These are phyloP conservation scores for Radiomyces spectabilis DNA, from an alignment of 192 early-diverging fungal species.

Conservation along the genomic window DNA sequence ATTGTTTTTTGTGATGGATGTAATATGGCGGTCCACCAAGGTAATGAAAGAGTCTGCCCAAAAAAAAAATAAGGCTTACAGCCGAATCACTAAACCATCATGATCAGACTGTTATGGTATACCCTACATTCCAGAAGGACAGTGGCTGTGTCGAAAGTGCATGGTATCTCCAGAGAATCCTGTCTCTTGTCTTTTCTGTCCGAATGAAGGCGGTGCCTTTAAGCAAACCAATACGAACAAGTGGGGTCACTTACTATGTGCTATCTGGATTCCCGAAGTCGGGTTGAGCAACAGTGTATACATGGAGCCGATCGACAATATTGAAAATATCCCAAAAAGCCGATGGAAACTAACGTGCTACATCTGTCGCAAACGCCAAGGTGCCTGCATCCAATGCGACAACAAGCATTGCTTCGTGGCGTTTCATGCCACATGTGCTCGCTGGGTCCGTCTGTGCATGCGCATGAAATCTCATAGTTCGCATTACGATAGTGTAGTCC, in stretches of 20 bases:
- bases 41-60: too few relatives aligned
- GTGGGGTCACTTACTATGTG: constrained; percentile 96
- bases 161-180: constrained; percentile 91
- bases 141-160: constrained; percentile 97
- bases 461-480: constrained; percentile 55
- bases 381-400: constrained; percentile 95
- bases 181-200: constrained; percentile 88
- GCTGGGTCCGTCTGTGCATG: constrained; percentile 84
- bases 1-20: constrained; percentile 99
- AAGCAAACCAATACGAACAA: constrained; percentile 90
- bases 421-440: constrained; percentile 92
- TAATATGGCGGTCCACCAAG: constrained; percentile 97
- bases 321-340: constrained; percentile 82
- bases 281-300: constrained; percentile 80
- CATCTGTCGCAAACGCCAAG: constrained; percentile 74
- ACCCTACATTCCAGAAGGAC: constrained; percentile 98
- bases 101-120: constrained; percentile 92
- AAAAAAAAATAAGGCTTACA: background rate
- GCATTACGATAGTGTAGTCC: constrained; percentile 51
- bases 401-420: constrained; percentile 83
- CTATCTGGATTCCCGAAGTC: constrained; percentile 96
- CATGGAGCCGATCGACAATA: constrained; percentile 97
- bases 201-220: constrained; percentile 88
- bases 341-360: constrained; percentile 87
- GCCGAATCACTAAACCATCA: background rate